Base-by-base conservation (phyloP, 208 protist genomes). In the Acanthamoeba sp. region DNA sequence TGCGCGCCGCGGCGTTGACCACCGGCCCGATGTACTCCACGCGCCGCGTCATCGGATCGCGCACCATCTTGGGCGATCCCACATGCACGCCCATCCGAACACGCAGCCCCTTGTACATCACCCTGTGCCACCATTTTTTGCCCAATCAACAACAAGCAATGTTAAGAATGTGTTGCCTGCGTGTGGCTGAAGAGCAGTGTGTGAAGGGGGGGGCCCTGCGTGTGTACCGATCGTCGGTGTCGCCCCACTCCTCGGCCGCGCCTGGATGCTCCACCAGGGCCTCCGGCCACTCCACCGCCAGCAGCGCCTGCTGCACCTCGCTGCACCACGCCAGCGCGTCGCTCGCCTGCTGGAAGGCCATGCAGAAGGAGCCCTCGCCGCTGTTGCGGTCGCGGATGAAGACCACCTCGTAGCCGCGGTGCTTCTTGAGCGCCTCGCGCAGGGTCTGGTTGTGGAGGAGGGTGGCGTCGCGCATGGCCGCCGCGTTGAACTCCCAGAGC, bases 321-420 rank as follows among this genome's bases (percentile, higher is more conserved):
- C 3, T 18, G 73, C 91, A 94, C 66, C 66, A 94, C 14, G 16
- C 24, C 9, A 87, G 29, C 6, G 91, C 91, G 40, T 84, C 71
- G 24, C 1, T 1, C 1, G 91, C n/a, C 18, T 71, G 24, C 36
- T 94, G 91, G 91, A 94, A 94, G 24, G 71, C 91, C 91, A 94
- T 73, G 71, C 66, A 88, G 91, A 94, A 94, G 36, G 91, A 93
- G 59, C 89, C 89, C 71, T 93, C 89, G 9, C 89, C 89, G 42
- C 89, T 82, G 89, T 76, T 93, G 4, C 89, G 9, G n/a, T 93
- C 89, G n/a, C 66, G 29, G 18, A 93, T 18, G 40, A 93, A 82
- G 20, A 52, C 73, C 45, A 87, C 91, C 32, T 94, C 91, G 50
- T 94, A 94, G 16, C 91, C 91, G 22, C 24, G 24, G 40, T 88